phyloP scores from a whole-genome alignment of 2,329 filamentous ascomycete genomes.

The Fusarium sp. region DNA sequence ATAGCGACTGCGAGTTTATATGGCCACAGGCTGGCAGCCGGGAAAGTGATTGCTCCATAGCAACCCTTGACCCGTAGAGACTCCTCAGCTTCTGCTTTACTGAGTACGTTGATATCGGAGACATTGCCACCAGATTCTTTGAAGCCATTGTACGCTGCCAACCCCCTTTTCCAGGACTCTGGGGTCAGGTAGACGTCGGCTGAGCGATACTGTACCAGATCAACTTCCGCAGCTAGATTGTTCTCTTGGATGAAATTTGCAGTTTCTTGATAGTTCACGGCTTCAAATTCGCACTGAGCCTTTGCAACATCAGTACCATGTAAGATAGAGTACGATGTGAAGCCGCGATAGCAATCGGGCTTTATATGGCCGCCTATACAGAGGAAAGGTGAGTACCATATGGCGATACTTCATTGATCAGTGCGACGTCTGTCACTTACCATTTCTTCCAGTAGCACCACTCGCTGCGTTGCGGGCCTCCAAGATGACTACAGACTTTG shows the following conservation, averaged over 20 bases:
- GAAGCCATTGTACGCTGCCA: not conserved
- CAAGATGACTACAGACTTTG: not conserved
- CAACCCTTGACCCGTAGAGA: not conserved
- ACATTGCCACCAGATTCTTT: not conserved
- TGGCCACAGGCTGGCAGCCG: not conserved
- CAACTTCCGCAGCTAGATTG: not conserved
- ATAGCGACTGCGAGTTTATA: not conserved
- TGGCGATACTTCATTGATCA: no score
- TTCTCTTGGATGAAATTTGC: not conserved
- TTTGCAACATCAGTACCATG: not conserved
- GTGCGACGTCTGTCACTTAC: not conserved
- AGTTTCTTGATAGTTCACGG: not conserved
- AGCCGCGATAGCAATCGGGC: not conserved
- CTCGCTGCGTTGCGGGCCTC: not conserved
- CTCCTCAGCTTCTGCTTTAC: not conserved
- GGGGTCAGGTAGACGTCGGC: not conserved
- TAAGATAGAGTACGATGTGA: not conserved
- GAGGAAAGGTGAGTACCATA: not conserved
- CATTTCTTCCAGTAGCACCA: not conserved
- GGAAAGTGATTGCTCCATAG: not conserved
- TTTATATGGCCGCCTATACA: not conserved
- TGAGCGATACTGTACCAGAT: not conserved
- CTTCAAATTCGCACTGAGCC: not conserved
- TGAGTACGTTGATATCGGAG: not conserved
- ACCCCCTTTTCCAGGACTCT: not conserved